Evolutionary conservation across 2,329 filamentous ascomycete species (phyloP), one percentile per base, ranked within the genome.

Genomic region (Colletotrichum theobromicola): DNA sequence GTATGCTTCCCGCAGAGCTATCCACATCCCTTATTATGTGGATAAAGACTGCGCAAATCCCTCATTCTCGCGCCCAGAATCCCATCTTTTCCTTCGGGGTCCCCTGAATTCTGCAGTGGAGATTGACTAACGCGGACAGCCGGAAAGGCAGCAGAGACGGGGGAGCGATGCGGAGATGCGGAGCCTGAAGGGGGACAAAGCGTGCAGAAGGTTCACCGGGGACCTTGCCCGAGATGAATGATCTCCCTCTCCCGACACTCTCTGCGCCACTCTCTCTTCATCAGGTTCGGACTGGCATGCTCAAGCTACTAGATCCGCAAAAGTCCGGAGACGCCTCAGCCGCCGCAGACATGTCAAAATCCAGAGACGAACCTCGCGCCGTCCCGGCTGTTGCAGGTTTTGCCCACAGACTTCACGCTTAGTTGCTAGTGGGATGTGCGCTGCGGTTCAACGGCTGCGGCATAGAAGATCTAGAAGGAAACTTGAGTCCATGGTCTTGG

Each of bases 21-120:
- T 63, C 67, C 67, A 32, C 60, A 28, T 70, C 60, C 67, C 37
- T 70, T 70, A 64, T 64, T 65, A 30, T 70, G 67, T 70, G 67
- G 67, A 70, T 70, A 70, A 55, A 2, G 13, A 1, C 6, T 21
- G 37, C 21, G 58, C 67, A 64, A 42, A 64, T 70, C 46, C 58
- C 67, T 70, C 46, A 65, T 6, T 21, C 32, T 37, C n/a, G 9
- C 26, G 35, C 26, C 35, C n/a, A 46, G 8, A 13, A 9, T 37
- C 66, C 35, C 35, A 37, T 46, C 28, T n/a, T 15, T 32, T 7
- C n/a, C 28, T 24, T 28, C 1, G 4, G 55, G 57, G 37, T 62
- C 58, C 57, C 57, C 67, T 69, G 21, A 50, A 28, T 34, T 63
- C 42, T 30, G 16, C 57, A 46, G 65, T 46, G 65, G 53, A 46